Evolutionary conservation across 306 rosid genomes (phyloP), one percentile per base, ranked within the genome.

Genomic region (Lathyrus oleraceus): DNA sequence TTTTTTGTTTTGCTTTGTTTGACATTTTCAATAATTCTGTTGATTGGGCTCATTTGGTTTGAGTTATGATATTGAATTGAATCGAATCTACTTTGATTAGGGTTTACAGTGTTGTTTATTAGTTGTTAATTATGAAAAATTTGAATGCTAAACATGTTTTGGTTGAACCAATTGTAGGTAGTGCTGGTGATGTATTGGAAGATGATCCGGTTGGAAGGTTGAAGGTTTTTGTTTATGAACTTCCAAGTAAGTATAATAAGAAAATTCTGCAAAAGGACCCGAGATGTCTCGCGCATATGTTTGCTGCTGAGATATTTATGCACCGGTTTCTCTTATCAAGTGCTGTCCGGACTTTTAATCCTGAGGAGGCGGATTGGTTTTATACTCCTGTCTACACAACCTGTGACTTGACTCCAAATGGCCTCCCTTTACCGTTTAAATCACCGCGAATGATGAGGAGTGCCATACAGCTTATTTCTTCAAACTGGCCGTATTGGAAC

Each of bases 371-470:
- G 54, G 98, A 94, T 81, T 94, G 98, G 98, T 94, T 94, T 81
- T 94, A 90, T 68, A 90, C 97, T 69, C 98, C 97, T 20, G 96
- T 94, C 9, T 94, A 94, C 80, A 76, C 97, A 54, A 94, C 98
- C 23, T 94, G 98, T 68, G 98, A 94, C 78, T 77, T 94, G 73
- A 94, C 98, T 25, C 97, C 96, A 56, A 94, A 85, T 81, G 98
- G 98, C 60, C 97, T 94, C 39, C 98, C 98, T 58, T 79, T 94
- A 83, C 98, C 98, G 48, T 94, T 94, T 19, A 94, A 94, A 64
- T 94, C 98, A 5, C 98, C 98, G 0, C 75, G 98, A 77, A 90
- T 94, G 97, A 94, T 90, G 98, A 82, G 98, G 81, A 94, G 98
- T 76, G 98, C 97, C 19, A 87, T 94, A 59, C 97, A 94, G 32